These are phyloP conservation scores for Dendrobium catenatum DNA, from an alignment of 106 monocot species.

Conservation along the genomic window DNA sequence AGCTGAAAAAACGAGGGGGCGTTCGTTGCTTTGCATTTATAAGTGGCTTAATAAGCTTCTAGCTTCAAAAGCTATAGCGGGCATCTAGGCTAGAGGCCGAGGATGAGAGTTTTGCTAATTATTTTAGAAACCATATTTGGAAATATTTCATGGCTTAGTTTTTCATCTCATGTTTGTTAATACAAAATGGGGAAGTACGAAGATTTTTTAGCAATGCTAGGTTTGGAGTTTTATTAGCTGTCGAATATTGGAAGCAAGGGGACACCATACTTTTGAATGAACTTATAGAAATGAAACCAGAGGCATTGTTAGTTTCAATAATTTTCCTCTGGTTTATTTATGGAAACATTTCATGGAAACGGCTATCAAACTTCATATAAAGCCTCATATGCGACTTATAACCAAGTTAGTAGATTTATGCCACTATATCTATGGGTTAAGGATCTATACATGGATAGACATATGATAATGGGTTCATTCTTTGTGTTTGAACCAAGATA, in stretches of 20 bases:
- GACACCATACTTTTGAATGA: too few species aligned
- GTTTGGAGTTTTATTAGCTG: background rate
- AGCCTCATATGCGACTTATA: too few species aligned
- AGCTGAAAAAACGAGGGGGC: background rate
- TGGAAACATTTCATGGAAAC: background rate
- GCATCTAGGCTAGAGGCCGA: background rate
- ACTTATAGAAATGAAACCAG: too few species aligned
- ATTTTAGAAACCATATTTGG: background rate
- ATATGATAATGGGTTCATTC: background rate
- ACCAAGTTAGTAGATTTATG: too few species aligned
- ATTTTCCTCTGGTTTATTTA: background rate
- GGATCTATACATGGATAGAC: too few species aligned
- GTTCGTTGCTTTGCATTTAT: background rate
- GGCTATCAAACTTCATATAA: background rate
- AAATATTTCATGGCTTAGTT: background rate
- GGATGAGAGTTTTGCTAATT: background rate
- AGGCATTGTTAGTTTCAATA: background rate
- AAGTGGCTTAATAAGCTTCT: background rate
- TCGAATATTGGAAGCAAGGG: too few species aligned
- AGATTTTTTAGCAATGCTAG: background rate
- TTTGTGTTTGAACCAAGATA: background rate
- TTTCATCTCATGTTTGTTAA: background rate
- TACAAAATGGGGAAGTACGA: background rate
- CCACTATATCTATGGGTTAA: too few species aligned
- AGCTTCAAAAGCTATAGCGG: background rate